Conservation (phyloP, 75 land plant genomes). For the Pinus albicaulis region DNA sequence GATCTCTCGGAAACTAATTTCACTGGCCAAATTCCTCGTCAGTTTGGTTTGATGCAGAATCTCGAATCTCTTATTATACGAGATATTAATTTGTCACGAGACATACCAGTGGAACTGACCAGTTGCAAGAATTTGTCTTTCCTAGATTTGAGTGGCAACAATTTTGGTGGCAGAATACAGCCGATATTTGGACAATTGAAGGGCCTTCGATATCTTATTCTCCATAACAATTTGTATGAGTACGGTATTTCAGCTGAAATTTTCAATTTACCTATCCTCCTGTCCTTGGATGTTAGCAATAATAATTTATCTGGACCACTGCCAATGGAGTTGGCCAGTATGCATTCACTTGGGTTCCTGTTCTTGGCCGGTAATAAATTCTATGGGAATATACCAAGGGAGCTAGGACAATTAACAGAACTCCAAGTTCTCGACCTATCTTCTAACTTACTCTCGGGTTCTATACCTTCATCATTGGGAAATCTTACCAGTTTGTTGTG, state of each 20-base stretch:
- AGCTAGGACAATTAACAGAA: constrained; percentile 33
- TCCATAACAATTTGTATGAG: constrained; percentile 48
- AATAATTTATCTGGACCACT: constrained; percentile 62
- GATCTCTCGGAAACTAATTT: constrained; percentile 43
- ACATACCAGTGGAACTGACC: constrained; percentile 48
- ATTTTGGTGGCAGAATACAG: constrained; percentile 48
- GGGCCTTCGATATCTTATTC: constrained; percentile 41
- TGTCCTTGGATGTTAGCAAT: constrained; percentile 44
- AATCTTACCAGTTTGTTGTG: constrained; percentile 49
- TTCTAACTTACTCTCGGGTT: constrained; percentile 53
- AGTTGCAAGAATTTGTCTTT: constrained; percentile 35
- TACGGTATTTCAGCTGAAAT: constrained; percentile 41
- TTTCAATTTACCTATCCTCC: constrained; percentile 30
- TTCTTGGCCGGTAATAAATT: constrained; percentile 46
- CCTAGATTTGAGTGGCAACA: constrained; percentile 70
- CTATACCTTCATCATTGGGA: constrained; percentile 49
- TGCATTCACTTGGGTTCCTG: constrained; percentile 28
- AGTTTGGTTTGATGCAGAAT: constrained; percentile 40
- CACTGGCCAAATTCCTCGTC: constrained; percentile 45
- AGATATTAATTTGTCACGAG: constrained; percentile 33
- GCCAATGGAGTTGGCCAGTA: constrained; percentile 34
- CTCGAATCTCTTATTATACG: constrained; percentile 39
- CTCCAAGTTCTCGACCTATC: constrained; percentile 72
- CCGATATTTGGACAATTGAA: constrained; percentile 34
- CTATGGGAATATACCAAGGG: constrained; percentile 47